These are phyloP conservation scores for Debaryomyces coudertii DNA, from an alignment of 1,139 yeast genomes.

Conservation along the genomic window DNA sequence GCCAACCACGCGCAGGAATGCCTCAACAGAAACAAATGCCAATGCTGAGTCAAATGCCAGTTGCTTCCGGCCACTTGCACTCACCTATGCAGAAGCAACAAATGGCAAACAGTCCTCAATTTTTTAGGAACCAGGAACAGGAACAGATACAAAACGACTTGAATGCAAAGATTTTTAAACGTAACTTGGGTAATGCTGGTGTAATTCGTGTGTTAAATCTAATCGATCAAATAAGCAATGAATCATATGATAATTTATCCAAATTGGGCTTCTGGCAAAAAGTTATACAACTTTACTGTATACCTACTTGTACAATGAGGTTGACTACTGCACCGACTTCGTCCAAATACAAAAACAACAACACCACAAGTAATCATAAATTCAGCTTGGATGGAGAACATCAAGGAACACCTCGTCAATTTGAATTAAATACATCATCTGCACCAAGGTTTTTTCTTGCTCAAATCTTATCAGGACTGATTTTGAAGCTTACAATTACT, in stretches of 20 bases:
- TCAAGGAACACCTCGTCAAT: conserved; percentile 42
- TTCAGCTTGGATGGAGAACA: conserved; percentile 1
- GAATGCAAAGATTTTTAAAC: conserved; percentile 40
- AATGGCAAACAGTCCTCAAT: conserved; percentile 4
- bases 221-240: conserved; percentile 41
- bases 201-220: conserved; percentile 43
- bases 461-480: conserved; percentile 52
- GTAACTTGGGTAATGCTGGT: conserved; percentile 51
- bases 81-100: conserved; percentile 13
- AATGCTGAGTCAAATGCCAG: conserved; percentile 12
- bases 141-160: conserved; percentile 37
- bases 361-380: neutral
- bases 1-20: conserved; percentile 21
- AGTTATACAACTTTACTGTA: conserved; percentile 37
- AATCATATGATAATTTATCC: conserved; percentile 31
- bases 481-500: conserved; percentile 56
- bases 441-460: conserved; percentile 69
- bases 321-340: conserved; percentile 25
- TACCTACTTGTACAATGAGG: conserved; percentile 36
- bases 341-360: conserved; percentile 1
- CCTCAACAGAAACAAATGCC: conserved; percentile 11
- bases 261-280: conserved; percentile 44
- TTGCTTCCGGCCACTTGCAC: conserved; percentile 10
- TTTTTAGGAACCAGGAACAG: conserved; percentile 14
- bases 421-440: conserved; percentile 64